A percentile compares a stretch with the other conserved stretches of the same genome.
These are phyloP conservation scores for Rhynchospora tenuis DNA, from an alignment of 176 grass and related monocot genomes.

Conservation along the genomic window DNA sequence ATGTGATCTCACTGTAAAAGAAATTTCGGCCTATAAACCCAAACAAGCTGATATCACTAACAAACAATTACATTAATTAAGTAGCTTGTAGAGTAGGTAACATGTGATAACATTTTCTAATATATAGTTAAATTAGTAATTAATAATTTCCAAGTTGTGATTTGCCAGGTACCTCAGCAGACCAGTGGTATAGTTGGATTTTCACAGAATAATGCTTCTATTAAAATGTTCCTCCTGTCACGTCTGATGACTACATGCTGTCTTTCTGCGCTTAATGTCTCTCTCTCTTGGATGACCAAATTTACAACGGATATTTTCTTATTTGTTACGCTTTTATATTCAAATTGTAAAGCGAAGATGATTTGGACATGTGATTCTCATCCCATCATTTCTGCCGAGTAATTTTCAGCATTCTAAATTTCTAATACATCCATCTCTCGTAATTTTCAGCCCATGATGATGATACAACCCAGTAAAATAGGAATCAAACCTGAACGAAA, in stretches of 20 bases:
- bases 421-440: too few relatives aligned
- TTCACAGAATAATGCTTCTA: neutral
- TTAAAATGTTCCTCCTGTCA: neutral
- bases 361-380: too few relatives aligned
- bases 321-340: neutral
- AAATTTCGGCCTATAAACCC: neutral
- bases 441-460: too few relatives aligned
- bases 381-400: too few relatives aligned
- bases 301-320: neutral
- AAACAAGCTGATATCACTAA: constrained; percentile 2
- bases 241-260: neutral
- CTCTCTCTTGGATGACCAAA: neutral
- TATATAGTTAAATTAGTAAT: neutral
- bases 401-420: too few relatives aligned
- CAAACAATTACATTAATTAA: neutral
- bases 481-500: neutral
- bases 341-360: too few relatives aligned
- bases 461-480: neutral
- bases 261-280: neutral
- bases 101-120: neutral
- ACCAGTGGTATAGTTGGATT: neutral
- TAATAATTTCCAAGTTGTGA: neutral
- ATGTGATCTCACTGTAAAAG: constrained; percentile 9
- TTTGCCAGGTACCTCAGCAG: neutral
- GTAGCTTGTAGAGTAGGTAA: neutral